Conservation (phyloP, 2,329 filamentous ascomycete genomes). For the Fusarium kyushuense region DNA sequence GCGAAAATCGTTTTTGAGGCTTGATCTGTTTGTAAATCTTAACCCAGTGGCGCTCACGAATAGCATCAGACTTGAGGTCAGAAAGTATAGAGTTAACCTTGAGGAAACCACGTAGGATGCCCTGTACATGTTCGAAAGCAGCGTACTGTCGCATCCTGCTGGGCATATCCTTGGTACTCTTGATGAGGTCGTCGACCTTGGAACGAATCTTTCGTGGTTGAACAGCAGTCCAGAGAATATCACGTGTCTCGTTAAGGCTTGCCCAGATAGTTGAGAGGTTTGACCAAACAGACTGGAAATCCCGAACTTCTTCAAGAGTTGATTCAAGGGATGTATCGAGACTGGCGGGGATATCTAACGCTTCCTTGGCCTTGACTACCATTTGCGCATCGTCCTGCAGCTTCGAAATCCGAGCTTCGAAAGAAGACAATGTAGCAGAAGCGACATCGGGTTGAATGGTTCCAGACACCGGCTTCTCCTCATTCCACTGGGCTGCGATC, state of each 20-base stretch:
- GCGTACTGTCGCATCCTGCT: slow-evolving; percentile 99
- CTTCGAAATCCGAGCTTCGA: slow-evolving; percentile 86
- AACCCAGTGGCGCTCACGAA: slow-evolving; percentile 95
- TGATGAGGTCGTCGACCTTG: slow-evolving; percentile 90
- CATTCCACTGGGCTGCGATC: slow-evolving; percentile 88
- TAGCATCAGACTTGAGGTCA: slow-evolving; percentile 95
- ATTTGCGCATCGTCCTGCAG: slow-evolving; percentile 91
- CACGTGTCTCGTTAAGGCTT: slow-evolving; percentile 91
- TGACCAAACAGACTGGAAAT: slow-evolving; percentile 99
- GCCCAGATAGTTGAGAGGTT: slow-evolving; percentile 96
- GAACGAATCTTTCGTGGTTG: slow-evolving; percentile 93
- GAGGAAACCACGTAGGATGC: slow-evolving; percentile 84
- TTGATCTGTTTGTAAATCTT: slow-evolving; percentile 98
- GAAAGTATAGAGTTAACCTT: slow-evolving; percentile 90
- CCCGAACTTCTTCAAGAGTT: slow-evolving; percentile 94
- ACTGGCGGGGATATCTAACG: slow-evolving; percentile 86
- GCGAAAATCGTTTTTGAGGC: slow-evolving; percentile 92
- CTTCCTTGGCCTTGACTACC: slow-evolving; percentile 96
- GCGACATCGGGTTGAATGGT: slow-evolving; percentile 92
- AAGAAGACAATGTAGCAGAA: slow-evolving; percentile 81
- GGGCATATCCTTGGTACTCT: slow-evolving; percentile 99
- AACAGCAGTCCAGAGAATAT: slow-evolving; percentile 93
- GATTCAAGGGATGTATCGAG: slow-evolving; percentile 84
- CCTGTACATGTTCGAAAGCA: slow-evolving; percentile 99
- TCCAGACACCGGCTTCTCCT: slow-evolving; percentile 96